phyloP scores from a whole-genome alignment of 1,284 basidiomycete species.

The Wolfiporia cocos region DNA sequence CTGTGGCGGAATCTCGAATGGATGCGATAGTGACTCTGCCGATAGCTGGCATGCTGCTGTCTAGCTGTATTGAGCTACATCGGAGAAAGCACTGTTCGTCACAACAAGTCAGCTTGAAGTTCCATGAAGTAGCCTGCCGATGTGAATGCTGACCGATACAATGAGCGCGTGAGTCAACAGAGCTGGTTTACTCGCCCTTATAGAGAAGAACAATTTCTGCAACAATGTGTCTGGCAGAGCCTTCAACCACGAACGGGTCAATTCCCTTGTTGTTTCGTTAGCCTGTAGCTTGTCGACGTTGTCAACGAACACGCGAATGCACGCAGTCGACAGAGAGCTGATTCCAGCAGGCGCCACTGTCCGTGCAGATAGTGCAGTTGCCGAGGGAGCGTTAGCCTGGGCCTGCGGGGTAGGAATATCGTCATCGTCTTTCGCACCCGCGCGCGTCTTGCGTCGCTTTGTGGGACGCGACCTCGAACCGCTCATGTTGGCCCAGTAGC shows the following conservation, averaged over 20 bases:
- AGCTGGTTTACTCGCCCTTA: slow-evolving; percentile 42
- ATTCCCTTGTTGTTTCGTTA: slow-evolving; percentile 33
- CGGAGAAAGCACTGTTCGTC: slow-evolving; percentile 48
- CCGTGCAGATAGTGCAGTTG: slow-evolving; percentile 45
- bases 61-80: slow-evolving; percentile 44
- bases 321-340: slow-evolving; percentile 42
- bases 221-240: slow-evolving; percentile 46
- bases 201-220: slow-evolving; percentile 43
- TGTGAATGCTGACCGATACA: slow-evolving; percentile 36
- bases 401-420: slow-evolving; percentile 29
- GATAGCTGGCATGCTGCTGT: slow-evolving; percentile 46
- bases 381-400: slow-evolving; percentile 37
- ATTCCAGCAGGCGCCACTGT: slow-evolving; percentile 26
- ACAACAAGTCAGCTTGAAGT: neutral
- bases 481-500: neutral
- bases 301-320: slow-evolving; percentile 45
- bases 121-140: neutral
- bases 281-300: slow-evolving; percentile 35
- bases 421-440: slow-evolving; percentile 26
- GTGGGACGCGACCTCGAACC: slow-evolving; percentile 8
- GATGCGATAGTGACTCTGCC: slow-evolving; percentile 42
- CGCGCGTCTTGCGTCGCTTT: slow-evolving; percentile 27
- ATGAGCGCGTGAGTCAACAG: slow-evolving; percentile 49
- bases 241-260: slow-evolving; percentile 34
- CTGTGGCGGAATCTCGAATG: slow-evolving; percentile 30